phyloP scores from a whole-genome alignment of 371 early-diverging fungal genomes.

The Apophysomyces trapeziformis region DNA sequence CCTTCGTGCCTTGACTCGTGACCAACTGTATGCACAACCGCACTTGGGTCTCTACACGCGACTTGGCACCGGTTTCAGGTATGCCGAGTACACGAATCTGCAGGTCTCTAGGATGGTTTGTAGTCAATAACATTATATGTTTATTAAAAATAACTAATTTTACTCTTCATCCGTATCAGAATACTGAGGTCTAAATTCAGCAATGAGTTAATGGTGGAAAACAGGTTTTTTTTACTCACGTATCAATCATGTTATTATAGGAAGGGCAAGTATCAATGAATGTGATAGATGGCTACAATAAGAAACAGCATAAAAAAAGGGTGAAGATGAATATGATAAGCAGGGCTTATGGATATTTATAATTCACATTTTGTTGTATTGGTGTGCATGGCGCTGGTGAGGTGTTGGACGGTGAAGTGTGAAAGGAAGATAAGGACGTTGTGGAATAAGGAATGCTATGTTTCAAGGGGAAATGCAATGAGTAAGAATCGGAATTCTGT shows the following conservation, averaged over 20 bases:
- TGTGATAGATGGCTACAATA: no score
- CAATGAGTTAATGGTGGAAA: no score
- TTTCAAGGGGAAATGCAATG: not conserved
- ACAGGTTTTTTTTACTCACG: no score
- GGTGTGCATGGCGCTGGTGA: no score
- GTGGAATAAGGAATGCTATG: not conserved
- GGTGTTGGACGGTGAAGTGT: no score
- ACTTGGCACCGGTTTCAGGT: constrained; percentile 79
- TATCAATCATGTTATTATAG: no score
- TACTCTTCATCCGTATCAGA: not conserved
- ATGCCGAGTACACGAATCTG: constrained; percentile 69
- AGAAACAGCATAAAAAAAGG: no score
- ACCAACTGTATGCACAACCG: constrained; percentile 83
- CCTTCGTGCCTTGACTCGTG: constrained; percentile 68
- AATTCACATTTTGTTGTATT: no score
- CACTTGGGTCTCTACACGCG: constrained; percentile 92
- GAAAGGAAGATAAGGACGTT: not conserved
- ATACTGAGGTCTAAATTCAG: no score
- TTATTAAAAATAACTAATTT: not conserved
- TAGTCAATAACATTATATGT: not conserved
- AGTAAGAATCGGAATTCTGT: not conserved
- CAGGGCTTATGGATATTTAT: no score
- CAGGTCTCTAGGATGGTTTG: not conserved
- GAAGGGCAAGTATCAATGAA: no score
- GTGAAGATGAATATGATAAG: no score